phyloP scores from a whole-genome alignment of 73 alveolate genomes.

The Symbiodinium natans region DNA sequence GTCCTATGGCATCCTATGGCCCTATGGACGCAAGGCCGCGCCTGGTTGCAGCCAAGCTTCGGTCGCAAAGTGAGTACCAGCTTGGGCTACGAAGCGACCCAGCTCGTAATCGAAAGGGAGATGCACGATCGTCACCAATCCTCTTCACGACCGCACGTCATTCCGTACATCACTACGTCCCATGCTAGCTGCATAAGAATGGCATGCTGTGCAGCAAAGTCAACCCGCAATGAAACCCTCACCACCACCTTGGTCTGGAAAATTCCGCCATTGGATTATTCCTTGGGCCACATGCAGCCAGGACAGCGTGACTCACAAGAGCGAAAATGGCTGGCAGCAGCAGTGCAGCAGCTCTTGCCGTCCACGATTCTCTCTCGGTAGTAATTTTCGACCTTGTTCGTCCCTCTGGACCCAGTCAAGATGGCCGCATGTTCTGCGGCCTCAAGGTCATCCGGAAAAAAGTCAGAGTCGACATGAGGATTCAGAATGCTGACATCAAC shows the following conservation, averaged over 20 bases:
- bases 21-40: too few species aligned
- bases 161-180: too few species aligned
- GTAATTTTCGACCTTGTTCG: not conserved
- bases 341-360: not conserved
- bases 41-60: not conserved
- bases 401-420: slow-evolving; percentile 27
- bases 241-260: slow-evolving; percentile 39
- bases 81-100: slow-evolving; percentile 40
- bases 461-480: too few species aligned
- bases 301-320: not conserved
- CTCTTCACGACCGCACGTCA: not conserved
- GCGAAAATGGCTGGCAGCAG: not conserved
- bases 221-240: too few species aligned
- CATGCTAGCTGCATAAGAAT: too few species aligned
- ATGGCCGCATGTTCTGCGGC: slow-evolving; percentile 64
- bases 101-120: slow-evolving; percentile 38
- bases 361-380: slow-evolving; percentile 17
- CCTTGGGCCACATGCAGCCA: not conserved
- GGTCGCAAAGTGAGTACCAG: slow-evolving; percentile 52
- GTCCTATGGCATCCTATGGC: too few species aligned
- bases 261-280: slow-evolving; percentile 55
- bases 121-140: slow-evolving; percentile 51
- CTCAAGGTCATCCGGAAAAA: not conserved
- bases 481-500: too few species aligned
- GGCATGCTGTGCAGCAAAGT: too few species aligned